Evolutionary conservation across 169 alveolate genomes (phyloP).

Genomic region (Babesia caballi): DNA sequence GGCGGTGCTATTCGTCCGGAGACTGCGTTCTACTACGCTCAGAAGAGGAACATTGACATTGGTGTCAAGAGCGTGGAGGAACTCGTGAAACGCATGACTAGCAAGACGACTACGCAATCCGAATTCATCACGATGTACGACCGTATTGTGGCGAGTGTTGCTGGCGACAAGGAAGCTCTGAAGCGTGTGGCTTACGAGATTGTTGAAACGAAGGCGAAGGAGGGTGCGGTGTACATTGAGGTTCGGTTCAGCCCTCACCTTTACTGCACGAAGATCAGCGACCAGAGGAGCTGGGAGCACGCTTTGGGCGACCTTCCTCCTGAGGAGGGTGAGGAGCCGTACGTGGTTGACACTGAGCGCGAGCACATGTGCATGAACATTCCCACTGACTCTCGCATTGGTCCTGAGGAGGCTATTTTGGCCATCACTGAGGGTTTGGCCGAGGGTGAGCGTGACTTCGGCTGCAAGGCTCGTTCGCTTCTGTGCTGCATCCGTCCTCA

Average conservation of each 20-base stretch:
- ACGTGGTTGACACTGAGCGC: neutral
- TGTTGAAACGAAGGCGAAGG: slow-evolving; percentile 20
- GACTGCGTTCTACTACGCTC: slow-evolving; percentile 7
- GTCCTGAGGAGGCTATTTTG: slow-evolving; percentile 17
- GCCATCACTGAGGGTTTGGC: slow-evolving; percentile 16
- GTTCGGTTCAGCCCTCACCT: slow-evolving; percentile 25
- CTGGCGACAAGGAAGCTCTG: slow-evolving; percentile 15
- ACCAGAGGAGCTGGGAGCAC: neutral
- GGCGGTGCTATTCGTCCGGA: slow-evolving; percentile 17
- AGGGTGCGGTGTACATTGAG: slow-evolving; percentile 22
- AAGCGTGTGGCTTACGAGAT: slow-evolving; percentile 12
- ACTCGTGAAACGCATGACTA: neutral
- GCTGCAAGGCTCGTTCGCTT: slow-evolving; percentile 3
- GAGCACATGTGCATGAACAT: slow-evolving; percentile 5
- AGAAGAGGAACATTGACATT: slow-evolving; percentile 2
- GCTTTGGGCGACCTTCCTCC: slow-evolving; percentile 15
- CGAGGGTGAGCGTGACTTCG: slow-evolving; percentile 9
- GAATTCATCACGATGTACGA: slow-evolving; percentile 12
- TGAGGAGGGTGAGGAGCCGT: neutral
- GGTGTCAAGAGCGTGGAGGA: neutral
- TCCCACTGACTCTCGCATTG: neutral
- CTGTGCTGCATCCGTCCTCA: slow-evolving; percentile 18
- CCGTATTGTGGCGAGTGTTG: slow-evolving; percentile 9
- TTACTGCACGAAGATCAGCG: neutral
- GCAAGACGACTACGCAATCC: neutral